Evolutionary conservation across 805 yeast genomes (phyloP), one percentile per base, ranked within the genome.

Genomic region (Tanozyma kutaoensis): DNA sequence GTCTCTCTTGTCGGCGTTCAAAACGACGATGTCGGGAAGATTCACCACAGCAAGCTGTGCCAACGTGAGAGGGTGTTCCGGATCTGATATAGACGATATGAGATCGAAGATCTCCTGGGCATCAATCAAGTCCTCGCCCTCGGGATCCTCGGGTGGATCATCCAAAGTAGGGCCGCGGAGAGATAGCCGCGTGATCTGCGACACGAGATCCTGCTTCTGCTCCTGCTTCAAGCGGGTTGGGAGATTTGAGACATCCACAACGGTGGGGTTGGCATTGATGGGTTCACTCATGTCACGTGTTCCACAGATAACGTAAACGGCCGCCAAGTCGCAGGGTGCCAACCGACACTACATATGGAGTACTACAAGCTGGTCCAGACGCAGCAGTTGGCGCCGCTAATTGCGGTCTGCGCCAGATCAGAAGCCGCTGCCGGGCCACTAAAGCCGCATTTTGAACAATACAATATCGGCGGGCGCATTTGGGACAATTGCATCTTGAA

Each of bases 41-140:
- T 84, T 85, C 2, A 91, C 95, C 23, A 91, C 96, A 0, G 95
- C 88, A 12, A 91, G 62, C 51, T 91, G 97, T 0, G 95, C 98
- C 31, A 91, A 59, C 0, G 95, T 78, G 23, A 91, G 59, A 1
- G 99, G 99, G 49, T 91, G 99, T 45, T 91, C 99, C 2, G 99
- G 99, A 48, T 91, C 99, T 0, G 93, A 78, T 9, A 85, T 82
- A 17, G 76, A 69, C 5, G 95, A 72, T 12, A 38, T 35, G 26
- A 39, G 32, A 24, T 39, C 43, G 18, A 37, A 39, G 7, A 88
- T 74, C 46, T 88, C 98, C 46, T 88, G 96, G 2, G 85, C 52
- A 46, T 88, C 98, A 21, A 88, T 71, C 7, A 68, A 69, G 21
- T 82, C 91, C 19, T 48, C 62, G 5, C 56, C 61, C 20, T 59